A percentile compares a stretch with the other conserved stretches of the same genome.
These are phyloP conservation scores for Tricholoma sp. DNA, from an alignment of 768 basidiomycete species.

Conservation along the genomic window DNA sequence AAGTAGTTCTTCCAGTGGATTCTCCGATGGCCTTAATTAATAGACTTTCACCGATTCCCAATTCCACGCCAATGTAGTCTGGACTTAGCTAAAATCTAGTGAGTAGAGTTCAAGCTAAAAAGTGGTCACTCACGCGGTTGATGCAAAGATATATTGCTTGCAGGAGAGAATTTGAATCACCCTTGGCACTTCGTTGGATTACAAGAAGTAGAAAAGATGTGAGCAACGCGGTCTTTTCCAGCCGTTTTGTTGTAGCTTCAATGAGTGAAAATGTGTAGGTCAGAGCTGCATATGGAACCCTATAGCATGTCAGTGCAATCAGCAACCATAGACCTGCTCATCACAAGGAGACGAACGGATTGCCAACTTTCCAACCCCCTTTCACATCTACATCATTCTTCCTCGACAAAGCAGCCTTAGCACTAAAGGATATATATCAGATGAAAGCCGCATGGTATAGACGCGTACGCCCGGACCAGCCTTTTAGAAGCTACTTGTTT, in stretches of 20 bases:
- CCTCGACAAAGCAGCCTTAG: conserved; percentile 59
- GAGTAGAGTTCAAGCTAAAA: not conserved
- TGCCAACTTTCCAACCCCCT: conserved; percentile 80
- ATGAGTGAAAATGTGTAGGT: conserved; percentile 86
- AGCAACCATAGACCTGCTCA: not conserved
- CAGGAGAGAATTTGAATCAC: conserved; percentile 70
- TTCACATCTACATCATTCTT: conserved; percentile 68
- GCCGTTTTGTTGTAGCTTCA: conserved; percentile 90
- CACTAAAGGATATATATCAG: conserved; percentile 35
- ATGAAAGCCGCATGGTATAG: not conserved
- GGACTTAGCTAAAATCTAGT: conserved; percentile 67
- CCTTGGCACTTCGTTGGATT: conserved; percentile 77
- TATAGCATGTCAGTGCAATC: conserved; percentile 22
- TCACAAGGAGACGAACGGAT: conserved; percentile 56
- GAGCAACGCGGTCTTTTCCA: conserved; percentile 87
- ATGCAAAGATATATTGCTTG: conserved; percentile 95
- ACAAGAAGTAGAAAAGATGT: conserved; percentile 88
- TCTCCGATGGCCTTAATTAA: conserved; percentile 94
- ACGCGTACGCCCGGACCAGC: conserved; percentile 31
- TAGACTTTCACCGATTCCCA: conserved; percentile 94
- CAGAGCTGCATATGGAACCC: conserved; percentile 92
- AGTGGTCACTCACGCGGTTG: conserved; percentile 63
- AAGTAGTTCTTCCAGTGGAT: conserved; percentile 84
- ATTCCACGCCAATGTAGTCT: conserved; percentile 91
- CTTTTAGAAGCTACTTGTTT: conserved; percentile 53